Evolutionary conservation across 2,329 filamentous ascomycete genomes (phyloP), one percentile per base, ranked within the genome.

Genomic region (Thelonectria rubi): DNA sequence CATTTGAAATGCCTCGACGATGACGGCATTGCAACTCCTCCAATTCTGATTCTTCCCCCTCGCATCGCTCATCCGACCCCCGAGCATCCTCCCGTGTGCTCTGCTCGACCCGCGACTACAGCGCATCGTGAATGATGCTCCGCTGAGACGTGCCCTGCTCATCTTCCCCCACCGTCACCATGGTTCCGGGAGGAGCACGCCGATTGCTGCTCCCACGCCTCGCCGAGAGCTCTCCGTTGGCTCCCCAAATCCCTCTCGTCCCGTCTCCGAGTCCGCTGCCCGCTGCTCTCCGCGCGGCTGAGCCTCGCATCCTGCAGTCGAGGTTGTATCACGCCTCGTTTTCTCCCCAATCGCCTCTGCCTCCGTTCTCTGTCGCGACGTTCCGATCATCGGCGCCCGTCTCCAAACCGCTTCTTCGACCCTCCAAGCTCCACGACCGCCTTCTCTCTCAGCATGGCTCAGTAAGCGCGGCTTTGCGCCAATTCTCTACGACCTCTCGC

Each of bases 121-220:
- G 58, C 51, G 56, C 62, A 59, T 57, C 61, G 58, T 65, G 72
- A 69, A 76, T 70, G 64, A 76, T 75, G 74, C 69, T 66, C 64
- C 67, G 64, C 63, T 68, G 60, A 66, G 65, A 66, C 54, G 64
- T 53, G 59, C 53, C 69, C 51, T 68, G 26, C 70, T 62, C 66
- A 62, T 63, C 67, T 65, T 37, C 65, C 64, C 69, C 45, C 63
- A 63, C 69, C 63, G 69, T 72, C 72, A 79, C 69, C 68, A 84
- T 84, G 82, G 79, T 78, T 74, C 78, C 80, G 77, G 81, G 79
- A 75, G 78, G 78, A 72, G 77, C 81, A 71, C 82, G 81, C 69
- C 80, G 79, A 72, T 77, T 77, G 76, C 77, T 84, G 77, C 77
- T 82, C 76, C 81, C 81, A 65, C 79, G 78, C 71, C 76, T 79